Evolutionary conservation across 257 asterid species (phyloP), one percentile per base, ranked within the genome.

Genomic region (Primulina tabacum): DNA sequence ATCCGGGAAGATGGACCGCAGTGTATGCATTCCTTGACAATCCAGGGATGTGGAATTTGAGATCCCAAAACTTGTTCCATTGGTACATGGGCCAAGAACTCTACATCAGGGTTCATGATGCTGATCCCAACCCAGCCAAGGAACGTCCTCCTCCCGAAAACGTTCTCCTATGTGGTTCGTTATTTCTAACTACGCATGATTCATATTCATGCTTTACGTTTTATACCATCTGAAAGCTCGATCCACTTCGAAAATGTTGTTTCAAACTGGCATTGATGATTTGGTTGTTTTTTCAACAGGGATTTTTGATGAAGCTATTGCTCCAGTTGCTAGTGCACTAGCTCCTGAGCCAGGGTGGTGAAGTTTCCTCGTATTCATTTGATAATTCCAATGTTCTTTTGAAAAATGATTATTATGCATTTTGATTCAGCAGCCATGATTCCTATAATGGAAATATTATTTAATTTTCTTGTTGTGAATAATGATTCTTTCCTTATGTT

Each of bases 31-130:
- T 67, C 58, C 80, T 80, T 5, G 82, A 80, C 65, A 77, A 77
- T 60, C 82, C 82, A 1, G 84, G 82, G 14, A 77, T 77, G 80
- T 77, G 85, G 85, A 77, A 80, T 64, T 71, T 77, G 78, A 77
- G 85, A 59, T 77, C 85, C 20, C 82, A 80, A 11, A 74, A 77
- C 58, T 64, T 77, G 68, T 71, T 74, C 52, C 72, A 74, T 71
- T 80, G 85, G 85, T 80, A 63, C 61, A 67, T 74, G 76, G 82
- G 84, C 6, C 82, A 80, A 60, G 82, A 80, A 68, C 73, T 80
- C 75, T 80, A 80, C 21, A 59, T 80, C 9, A 65, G 84, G 68
- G 82, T 81, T 71, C 85, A 81, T 24, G 43, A 81, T 4, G 59
- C 52, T 29, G 80, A 77, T 34, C 82, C 82, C 16, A 64, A 80